Conservation (phyloP, 805 yeast genomes). For the Starmerella floricola region DNA sequence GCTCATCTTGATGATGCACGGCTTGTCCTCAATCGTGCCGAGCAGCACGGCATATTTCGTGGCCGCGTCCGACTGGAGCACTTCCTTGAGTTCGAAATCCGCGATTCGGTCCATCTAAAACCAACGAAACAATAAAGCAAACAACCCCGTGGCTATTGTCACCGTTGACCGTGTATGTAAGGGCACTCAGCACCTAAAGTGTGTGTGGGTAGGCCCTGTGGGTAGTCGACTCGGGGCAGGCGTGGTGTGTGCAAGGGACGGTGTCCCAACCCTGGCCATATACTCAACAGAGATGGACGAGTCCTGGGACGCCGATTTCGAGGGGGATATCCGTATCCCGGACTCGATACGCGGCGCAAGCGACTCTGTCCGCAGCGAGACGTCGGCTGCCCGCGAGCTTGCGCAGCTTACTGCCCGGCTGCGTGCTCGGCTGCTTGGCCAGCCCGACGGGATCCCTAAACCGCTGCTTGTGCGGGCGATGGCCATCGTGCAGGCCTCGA, state of each 20-base stretch:
- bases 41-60: slow-evolving; percentile 53
- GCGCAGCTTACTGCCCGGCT: slow-evolving; percentile 18
- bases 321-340: slow-evolving; percentile 22
- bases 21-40: slow-evolving; percentile 48
- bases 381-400: slow-evolving; percentile 20
- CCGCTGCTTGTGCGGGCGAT: slow-evolving; percentile 18
- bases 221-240: background rate
- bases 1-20: slow-evolving; percentile 52
- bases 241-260: no score
- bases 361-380: slow-evolving; percentile 20
- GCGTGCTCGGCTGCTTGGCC: slow-evolving; percentile 11
- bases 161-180: no score
- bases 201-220: no score
- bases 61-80: slow-evolving; percentile 47
- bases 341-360: slow-evolving; percentile 14
- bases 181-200: no score
- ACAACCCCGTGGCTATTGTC: no score
- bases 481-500: slow-evolving; percentile 25
- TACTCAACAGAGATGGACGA: slow-evolving; percentile 16
- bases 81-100: slow-evolving; percentile 36
- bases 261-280: no score
- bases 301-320: slow-evolving; percentile 57
- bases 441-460: background rate
- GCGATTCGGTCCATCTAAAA: slow-evolving; percentile 19
- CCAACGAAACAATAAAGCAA: no score